Conservation (phyloP, 352 stramenopile genomes). For the Globisporangium parvum region DNA sequence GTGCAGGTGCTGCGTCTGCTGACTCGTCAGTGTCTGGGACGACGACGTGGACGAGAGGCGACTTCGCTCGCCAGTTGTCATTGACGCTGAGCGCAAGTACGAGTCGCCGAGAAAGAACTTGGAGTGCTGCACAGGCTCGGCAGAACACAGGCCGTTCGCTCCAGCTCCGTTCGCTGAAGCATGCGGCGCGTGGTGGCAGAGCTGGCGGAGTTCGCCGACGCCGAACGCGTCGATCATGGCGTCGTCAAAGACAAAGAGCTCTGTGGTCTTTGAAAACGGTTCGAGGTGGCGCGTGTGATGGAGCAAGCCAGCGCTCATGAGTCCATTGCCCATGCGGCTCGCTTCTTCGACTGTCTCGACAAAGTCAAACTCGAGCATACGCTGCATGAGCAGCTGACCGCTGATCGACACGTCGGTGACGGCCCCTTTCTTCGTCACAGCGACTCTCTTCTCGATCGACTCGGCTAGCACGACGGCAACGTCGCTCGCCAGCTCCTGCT, state of each 20-base stretch:
- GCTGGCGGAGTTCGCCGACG: constrained; percentile 13
- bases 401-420: constrained; percentile 25
- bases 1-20: constrained; percentile 11
- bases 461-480: constrained; percentile 30
- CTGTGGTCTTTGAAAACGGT: constrained; percentile 39
- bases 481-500: constrained; percentile 37
- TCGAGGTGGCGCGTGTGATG: constrained; percentile 46
- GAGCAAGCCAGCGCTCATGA: constrained; percentile 63
- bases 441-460: constrained; percentile 22
- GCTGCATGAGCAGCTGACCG: constrained; percentile 50
- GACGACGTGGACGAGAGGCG: constrained; percentile 22
- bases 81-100: constrained; percentile 6
- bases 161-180: not conserved
- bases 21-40: too few relatives aligned
- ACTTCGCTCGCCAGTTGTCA: constrained; percentile 4
- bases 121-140: constrained; percentile 2
- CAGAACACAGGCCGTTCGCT: constrained; percentile 4
- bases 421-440: constrained; percentile 19
- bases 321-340: constrained; percentile 43
- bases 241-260: constrained; percentile 50
- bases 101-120: constrained; percentile 2
- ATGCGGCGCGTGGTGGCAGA: constrained; percentile 6
- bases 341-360: constrained; percentile 44
- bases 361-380: constrained; percentile 52
- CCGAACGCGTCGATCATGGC: constrained; percentile 18